phyloP scores from a whole-genome alignment of 257 asterid species.

The Echium plantagineum region DNA sequence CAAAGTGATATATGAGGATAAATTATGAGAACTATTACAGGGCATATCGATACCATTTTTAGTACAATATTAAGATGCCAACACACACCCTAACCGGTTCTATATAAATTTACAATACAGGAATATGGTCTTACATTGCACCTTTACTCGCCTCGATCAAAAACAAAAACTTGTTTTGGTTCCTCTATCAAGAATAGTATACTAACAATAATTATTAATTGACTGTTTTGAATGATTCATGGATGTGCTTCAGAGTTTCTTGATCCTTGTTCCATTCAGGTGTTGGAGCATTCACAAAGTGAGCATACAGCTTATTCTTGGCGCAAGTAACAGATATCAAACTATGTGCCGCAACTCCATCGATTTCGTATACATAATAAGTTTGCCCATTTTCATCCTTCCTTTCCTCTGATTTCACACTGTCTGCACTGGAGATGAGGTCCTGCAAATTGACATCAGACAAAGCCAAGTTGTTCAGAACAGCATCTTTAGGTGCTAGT shows the following conservation, averaged over 20 bases:
- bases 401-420: conserved; percentile 51
- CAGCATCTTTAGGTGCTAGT: conserved; percentile 58
- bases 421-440: conserved; percentile 62
- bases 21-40: no score
- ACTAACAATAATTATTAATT: conserved; percentile 18
- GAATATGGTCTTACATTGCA: neutral
- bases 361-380: conserved; percentile 76
- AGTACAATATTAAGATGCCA: no score
- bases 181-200: neutral
- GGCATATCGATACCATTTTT: no score
- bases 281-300: conserved; percentile 77
- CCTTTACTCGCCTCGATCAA: neutral
- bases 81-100: neutral
- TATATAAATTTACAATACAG: neutral
- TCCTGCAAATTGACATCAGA: conserved; percentile 87
- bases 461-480: conserved; percentile 68
- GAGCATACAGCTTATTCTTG: conserved; percentile 82
- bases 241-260: conserved; percentile 62
- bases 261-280: conserved; percentile 77
- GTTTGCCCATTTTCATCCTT: conserved; percentile 71
- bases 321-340: conserved; percentile 87
- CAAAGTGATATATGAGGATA: no score
- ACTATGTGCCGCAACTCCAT: conserved; percentile 64
- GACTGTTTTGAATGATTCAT: conserved; percentile 73
- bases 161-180: no score